These are phyloP conservation scores for Capsicum rhomboideum DNA, from an alignment of 257 asterid species.

Conservation along the genomic window DNA sequence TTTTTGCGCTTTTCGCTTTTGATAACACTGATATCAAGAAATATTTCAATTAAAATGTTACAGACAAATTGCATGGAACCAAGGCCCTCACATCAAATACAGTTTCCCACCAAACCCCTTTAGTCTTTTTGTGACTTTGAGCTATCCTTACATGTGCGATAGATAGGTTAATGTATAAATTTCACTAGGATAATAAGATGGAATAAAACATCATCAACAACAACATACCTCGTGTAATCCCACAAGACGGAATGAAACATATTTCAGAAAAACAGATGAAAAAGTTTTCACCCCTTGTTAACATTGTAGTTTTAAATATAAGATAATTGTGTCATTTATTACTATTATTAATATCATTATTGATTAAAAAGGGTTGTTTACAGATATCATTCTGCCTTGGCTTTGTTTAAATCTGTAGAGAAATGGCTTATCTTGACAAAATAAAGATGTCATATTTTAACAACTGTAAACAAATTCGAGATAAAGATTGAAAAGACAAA, in stretches of 20 bases:
- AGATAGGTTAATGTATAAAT: neutral
- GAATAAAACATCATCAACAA: neutral
- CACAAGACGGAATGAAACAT: neutral
- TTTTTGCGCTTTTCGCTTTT: no score
- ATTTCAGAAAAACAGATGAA: neutral
- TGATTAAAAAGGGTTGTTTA: neutral
- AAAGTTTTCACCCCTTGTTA: no score
- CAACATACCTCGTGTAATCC: no score
- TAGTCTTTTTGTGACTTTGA: neutral
- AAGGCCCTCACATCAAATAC: neutral
- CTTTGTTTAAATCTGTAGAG: neutral
- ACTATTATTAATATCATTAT: neutral
- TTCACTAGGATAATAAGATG: neutral
- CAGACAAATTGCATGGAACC: neutral
- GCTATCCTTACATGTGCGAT: neutral
- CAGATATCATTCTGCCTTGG: neutral
- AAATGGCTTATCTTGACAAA: neutral
- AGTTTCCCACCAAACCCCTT: neutral
- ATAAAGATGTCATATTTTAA: neutral
- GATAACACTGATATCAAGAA: no score
- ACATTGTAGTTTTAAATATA: no score
- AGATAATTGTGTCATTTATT: no score
- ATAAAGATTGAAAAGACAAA: neutral
- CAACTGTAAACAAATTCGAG: neutral
- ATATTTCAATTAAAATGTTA: neutral